Conservation (phyloP, 176 grass and related monocot species). For the Rhipidocladum racemiflorum region DNA sequence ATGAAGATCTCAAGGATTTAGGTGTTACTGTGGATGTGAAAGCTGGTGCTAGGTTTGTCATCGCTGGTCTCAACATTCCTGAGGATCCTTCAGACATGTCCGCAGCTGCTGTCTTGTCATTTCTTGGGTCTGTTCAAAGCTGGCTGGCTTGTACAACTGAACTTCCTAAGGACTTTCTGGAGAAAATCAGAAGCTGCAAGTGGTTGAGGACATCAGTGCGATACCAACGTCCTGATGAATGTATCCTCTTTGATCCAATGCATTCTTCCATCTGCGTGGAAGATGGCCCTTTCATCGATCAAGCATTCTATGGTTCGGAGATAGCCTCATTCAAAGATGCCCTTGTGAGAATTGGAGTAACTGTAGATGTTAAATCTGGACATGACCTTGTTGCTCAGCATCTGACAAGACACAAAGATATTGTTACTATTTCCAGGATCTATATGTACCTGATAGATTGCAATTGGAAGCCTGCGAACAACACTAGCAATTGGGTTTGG, state of each 20-base stretch:
- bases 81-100: constrained; percentile 28
- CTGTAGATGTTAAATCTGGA: constrained; percentile 22
- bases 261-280: background rate
- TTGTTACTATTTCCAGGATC: constrained; percentile 45
- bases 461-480: constrained; percentile 39
- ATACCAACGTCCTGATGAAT: constrained; percentile 40
- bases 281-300: constrained; percentile 49
- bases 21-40: constrained; percentile 31
- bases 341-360: constrained; percentile 21
- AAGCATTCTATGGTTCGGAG: constrained; percentile 41
- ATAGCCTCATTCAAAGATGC: constrained; percentile 37
- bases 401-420: constrained; percentile 41
- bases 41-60: constrained; percentile 37
- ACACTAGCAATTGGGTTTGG: constrained; percentile 53
- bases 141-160: background rate
- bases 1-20: constrained; percentile 39
- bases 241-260: constrained; percentile 57
- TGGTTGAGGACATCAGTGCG: constrained; percentile 65
- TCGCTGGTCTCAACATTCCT: constrained; percentile 53
- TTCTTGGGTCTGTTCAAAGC: constrained; percentile 42
- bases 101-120: constrained; percentile 22
- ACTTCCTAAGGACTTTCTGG: constrained; percentile 33
- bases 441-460: constrained; percentile 49
- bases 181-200: constrained; percentile 27
- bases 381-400: constrained; percentile 28